A percentile compares a stretch with the other conserved stretches of the same genome.
phyloP scores from a whole-genome alignment of 2,329 filamentous ascomycete species.

The Pseudogymnoascus verrucosus region DNA sequence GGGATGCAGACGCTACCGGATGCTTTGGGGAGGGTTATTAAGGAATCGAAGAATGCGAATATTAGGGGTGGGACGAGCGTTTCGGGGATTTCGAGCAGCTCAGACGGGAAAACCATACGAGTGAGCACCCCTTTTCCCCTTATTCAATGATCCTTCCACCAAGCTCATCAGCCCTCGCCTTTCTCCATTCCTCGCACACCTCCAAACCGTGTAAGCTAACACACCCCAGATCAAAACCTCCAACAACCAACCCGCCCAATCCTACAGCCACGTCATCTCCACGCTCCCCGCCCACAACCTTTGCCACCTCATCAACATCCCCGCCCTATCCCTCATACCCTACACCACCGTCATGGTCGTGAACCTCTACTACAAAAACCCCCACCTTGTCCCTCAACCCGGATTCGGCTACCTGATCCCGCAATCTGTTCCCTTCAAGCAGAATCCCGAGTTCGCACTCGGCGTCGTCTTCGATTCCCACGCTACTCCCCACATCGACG shows the following conservation, averaged over 20 bases:
- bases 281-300: conserved; percentile 39
- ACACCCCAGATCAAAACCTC: conserved; percentile 28
- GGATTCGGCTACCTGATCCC: conserved; percentile 94
- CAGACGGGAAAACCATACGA: background rate
- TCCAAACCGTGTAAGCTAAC: conserved; percentile 14
- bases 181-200: background rate
- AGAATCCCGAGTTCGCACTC: conserved; percentile 76
- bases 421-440: conserved; percentile 55
- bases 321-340: conserved; percentile 44
- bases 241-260: conserved; percentile 15
- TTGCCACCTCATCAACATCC: conserved; percentile 29
- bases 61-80: conserved; percentile 40
- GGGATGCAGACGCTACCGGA: conserved; percentile 58
- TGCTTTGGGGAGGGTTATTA: conserved; percentile 44
- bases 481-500: conserved; percentile 27
- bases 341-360: conserved; percentile 84
- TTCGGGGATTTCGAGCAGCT: conserved; percentile 33
- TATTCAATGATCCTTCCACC: background rate
- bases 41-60: conserved; percentile 47
- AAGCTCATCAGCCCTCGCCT: background rate
- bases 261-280: conserved; percentile 54
- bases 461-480: conserved; percentile 85
- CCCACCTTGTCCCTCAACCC: conserved; percentile 51
- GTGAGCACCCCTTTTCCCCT: background rate
- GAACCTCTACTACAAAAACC: conserved; percentile 72